Base-by-base conservation (phyloP, 768 basidiomycete species). In the Tulasnella sp. region DNA sequence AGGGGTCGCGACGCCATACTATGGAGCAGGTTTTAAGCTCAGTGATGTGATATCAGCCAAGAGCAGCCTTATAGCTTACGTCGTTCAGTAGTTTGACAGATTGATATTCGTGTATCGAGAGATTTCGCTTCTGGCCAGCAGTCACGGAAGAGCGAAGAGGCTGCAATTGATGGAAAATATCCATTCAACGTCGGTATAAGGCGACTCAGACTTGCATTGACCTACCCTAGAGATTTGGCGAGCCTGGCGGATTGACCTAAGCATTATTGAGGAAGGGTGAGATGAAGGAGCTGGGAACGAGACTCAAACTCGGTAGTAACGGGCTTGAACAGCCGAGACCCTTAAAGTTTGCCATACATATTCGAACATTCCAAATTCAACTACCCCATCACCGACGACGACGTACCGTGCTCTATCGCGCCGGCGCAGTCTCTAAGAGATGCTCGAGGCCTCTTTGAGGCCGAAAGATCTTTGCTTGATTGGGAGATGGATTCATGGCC, bases 101-200 rank as follows among this genome's bases (percentile, higher is more conserved):
- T 72, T 98, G 93, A 75, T 96, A 90, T 75, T 99, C 96, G 74
- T 99, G 96, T 67, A 99, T 92, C 24, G 92, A 94, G 67, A 97
- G 82, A 70, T 83, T 87, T 64, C 92, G 88, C 75, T 78, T 87
- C 80, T 93, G 92, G 69, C 83, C 80, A 67, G 81, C 80, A 80
- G 81, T 83, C 66, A 76, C 79, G 70, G 75, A 73, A 85, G 87
- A 66, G 29, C 61, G 59, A 25, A 42, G 41, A 27, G 53, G 30
- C 42, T 62, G 27, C 17, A 53, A 27, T 60, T 4, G 15, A 30
- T 22, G 31, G 41, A 38, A 49, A 22, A 49, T 2, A 21, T 53
- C 31, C 34, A 29, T 46, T 17, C n/a, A 34, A 22, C 45, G 3
- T 4, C 10, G 53, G 2, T 22, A 24, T 60, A n/a, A 4, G 1